Percentiles rank a stretch among this genome's conserved stretches.
phyloP scores from a whole-genome alignment of 106 monocot genomes.

The Allium cepa region DNA sequence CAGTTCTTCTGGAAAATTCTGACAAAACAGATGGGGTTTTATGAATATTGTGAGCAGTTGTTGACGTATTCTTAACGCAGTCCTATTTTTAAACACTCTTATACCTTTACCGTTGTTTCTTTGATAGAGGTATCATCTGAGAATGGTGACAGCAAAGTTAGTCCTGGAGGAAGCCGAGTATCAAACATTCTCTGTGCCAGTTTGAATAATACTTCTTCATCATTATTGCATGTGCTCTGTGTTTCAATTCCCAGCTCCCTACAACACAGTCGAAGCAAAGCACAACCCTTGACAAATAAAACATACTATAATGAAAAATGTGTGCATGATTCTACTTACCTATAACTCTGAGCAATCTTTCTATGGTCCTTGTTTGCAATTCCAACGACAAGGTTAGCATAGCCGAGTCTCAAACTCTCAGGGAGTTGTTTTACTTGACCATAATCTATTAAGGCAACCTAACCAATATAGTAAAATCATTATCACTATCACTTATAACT shows the following conservation, averaged over 20 bases:
- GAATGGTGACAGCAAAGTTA: conserved; percentile 34
- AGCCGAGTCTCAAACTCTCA: conserved; percentile 50
- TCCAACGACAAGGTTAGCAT: conserved; percentile 51
- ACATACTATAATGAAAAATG: too few species aligned
- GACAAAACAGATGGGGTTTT: background rate
- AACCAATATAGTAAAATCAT: conserved; percentile 8
- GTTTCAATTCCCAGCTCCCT: conserved; percentile 5
- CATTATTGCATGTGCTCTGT: background rate
- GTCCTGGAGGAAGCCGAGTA: conserved; percentile 7
- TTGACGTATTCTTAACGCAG: background rate
- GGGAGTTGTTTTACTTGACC: conserved; percentile 72
- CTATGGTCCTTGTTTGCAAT: conserved; percentile 43
- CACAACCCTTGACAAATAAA: too few species aligned
- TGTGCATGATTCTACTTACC: conserved; percentile 11
- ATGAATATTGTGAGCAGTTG: background rate
- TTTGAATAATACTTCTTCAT: conserved; percentile 1
- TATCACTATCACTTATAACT: too few species aligned
- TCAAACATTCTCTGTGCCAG: conserved; percentile 11
- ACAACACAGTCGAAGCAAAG: background rate
- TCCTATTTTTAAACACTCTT: background rate
- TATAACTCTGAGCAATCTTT: conserved; percentile 41
- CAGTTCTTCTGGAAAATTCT: conserved; percentile 96
- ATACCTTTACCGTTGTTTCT: conserved; percentile 37
- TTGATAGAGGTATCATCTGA: conserved; percentile 36
- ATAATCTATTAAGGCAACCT: conserved; percentile 75